A percentile compares a stretch with the other conserved stretches of the same genome.
Evolutionary conservation across 805 yeast genomes (phyloP).

Genomic region (Barnettozyma californica): DNA sequence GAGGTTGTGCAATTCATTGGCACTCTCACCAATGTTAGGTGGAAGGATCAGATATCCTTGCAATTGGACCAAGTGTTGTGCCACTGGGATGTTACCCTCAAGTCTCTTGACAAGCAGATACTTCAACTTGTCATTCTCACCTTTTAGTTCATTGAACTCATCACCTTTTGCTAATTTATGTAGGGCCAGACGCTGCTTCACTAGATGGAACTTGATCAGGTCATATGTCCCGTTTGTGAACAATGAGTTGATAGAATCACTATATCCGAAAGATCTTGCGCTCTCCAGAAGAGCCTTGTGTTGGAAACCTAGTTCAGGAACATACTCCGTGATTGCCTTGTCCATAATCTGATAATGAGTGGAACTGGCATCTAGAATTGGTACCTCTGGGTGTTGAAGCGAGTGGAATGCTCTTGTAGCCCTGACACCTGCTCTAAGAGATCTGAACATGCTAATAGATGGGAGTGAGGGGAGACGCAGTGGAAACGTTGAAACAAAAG

Average conservation of each 20-base stretch:
- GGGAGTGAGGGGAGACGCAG: too few relatives aligned
- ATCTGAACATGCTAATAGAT: neutral
- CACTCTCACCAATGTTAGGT: constrained; percentile 47
- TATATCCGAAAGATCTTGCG: constrained; percentile 41
- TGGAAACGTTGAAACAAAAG: too few relatives aligned
- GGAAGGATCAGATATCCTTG: constrained; percentile 64
- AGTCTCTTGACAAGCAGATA: constrained; percentile 43
- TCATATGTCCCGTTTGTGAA: constrained; percentile 42
- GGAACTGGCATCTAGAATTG: constrained; percentile 19
- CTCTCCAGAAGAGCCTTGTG: constrained; percentile 43
- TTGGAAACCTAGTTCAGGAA: constrained; percentile 51
- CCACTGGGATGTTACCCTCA: constrained; percentile 36
- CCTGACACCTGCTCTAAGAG: neutral
- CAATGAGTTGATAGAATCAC: constrained; percentile 44
- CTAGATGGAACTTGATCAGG: constrained; percentile 51
- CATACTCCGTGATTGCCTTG: constrained; percentile 30
- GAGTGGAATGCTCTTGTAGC: constrained; percentile 24
- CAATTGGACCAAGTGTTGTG: constrained; percentile 29
- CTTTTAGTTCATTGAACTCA: constrained; percentile 26
- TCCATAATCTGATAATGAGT: constrained; percentile 39
- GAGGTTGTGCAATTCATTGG: constrained; percentile 65
- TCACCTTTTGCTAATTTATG: constrained; percentile 28
- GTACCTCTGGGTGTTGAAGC: constrained; percentile 22
- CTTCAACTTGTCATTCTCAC: constrained; percentile 39
- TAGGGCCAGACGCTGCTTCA: constrained; percentile 41